Evolutionary conservation across 805 yeast species (phyloP).

Genomic region (Starmerella bombi): DNA sequence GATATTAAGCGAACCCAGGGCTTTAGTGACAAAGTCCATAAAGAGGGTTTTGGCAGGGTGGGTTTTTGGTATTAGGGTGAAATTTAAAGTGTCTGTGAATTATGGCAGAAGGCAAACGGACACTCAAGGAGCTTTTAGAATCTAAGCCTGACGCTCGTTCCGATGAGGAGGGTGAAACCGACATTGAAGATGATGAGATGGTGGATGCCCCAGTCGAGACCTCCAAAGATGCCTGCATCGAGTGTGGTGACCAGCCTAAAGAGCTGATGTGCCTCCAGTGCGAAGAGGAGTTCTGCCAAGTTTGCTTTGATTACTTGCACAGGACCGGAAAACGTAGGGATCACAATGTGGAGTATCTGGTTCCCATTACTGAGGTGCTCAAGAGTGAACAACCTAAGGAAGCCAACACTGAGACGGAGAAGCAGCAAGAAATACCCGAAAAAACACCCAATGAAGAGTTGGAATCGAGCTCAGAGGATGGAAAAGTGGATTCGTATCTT

Average conservation of each 20-base stretch:
- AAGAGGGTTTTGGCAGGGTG: too few relatives aligned
- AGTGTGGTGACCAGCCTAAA: constrained; percentile 60
- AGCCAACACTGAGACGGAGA: constrained; percentile 10
- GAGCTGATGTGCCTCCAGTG: constrained; percentile 51
- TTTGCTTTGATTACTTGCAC: constrained; percentile 56
- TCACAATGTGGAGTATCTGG: constrained; percentile 22
- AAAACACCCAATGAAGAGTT: neutral
- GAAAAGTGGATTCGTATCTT: neutral
- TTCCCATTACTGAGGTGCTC: constrained; percentile 3
- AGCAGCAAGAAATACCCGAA: constrained; percentile 7
- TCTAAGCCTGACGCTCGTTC: constrained; percentile 11
- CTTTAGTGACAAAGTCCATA: constrained; percentile 60
- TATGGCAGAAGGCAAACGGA: constrained; percentile 15
- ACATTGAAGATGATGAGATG: constrained; percentile 1
- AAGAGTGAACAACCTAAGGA: neutral
- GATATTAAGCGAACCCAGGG: constrained; percentile 35
- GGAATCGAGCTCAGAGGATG: neutral
- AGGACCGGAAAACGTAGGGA: constrained; percentile 39
- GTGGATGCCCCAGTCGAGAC: neutral
- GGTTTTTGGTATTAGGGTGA: too few relatives aligned
- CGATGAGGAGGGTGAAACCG: constrained; percentile 1
- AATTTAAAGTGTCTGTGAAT: too few relatives aligned
- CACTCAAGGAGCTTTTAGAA: constrained; percentile 25
- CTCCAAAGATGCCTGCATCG: constrained; percentile 38
- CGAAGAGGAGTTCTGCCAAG: constrained; percentile 54